These are phyloP conservation scores for Endocarpon pusillum DNA, from an alignment of 495 filamentous ascomycete species.

Conservation along the genomic window DNA sequence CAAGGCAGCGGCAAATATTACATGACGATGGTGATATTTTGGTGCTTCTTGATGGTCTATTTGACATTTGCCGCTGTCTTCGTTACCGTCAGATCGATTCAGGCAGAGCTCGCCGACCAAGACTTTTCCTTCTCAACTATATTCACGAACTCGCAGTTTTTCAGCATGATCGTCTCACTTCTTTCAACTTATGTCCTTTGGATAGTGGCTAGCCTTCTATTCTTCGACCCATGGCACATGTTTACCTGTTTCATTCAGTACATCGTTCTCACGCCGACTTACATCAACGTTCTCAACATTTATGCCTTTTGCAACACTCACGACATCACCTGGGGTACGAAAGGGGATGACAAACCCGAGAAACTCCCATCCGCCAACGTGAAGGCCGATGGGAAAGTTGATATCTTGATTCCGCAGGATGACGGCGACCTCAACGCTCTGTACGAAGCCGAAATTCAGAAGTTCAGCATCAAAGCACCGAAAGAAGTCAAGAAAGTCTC, in stretches of 20 bases:
- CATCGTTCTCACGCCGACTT: conserved; percentile 82
- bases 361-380: conserved; percentile 65
- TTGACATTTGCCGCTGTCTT: conserved; percentile 88
- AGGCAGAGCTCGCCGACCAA: conserved; percentile 37
- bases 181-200: conserved; percentile 88
- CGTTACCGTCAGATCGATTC: conserved; percentile 78
- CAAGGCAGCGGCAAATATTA: conserved; percentile 85
- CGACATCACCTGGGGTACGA: conserved; percentile 95
- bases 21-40: conserved; percentile 94
- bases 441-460: conserved; percentile 69
- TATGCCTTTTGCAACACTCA: conserved; percentile 98
- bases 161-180: conserved; percentile 81
- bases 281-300: conserved; percentile 93
- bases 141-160: conserved; percentile 78
- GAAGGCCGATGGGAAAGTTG: conserved; percentile 83
- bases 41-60: conserved; percentile 90
- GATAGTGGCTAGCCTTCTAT: conserved; percentile 79
- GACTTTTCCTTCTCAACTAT: conserved; percentile 50
- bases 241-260: conserved; percentile 93
- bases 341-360: conserved; percentile 79
- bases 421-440: conserved; percentile 76
- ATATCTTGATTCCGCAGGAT: conserved; percentile 82
- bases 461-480: conserved; percentile 51
- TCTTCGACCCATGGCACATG: conserved; percentile 99
- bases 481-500: conserved; percentile 41